Evolutionary conservation across 495 filamentous ascomycete species (phyloP), one percentile per base, ranked within the genome.

Genomic region (Trichodelitschia bisporula): DNA sequence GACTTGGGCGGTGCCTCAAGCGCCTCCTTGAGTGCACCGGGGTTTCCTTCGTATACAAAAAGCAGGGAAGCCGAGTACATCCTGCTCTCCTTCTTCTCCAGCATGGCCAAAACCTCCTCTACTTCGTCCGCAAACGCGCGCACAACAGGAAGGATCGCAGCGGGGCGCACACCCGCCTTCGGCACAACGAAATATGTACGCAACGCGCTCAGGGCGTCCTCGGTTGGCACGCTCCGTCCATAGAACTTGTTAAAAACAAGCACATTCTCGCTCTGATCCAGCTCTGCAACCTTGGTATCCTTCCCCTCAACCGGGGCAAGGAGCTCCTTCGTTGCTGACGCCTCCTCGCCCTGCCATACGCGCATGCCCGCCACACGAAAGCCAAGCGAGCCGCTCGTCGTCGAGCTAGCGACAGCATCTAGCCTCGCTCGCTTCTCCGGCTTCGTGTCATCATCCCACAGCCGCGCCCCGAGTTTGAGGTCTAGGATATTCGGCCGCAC

Each of bases 361-460:
- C 73, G 75, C 89, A 97, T 97, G 2, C 86, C 86, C 0, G 79
- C 79, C 35, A 97, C 72, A 14, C 86, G 67, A 46, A 84, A 86
- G 12, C 80, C 80, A 19, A 91, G 58, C 17, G 63, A 66, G 16
- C 64, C 65, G 43, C 73, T 78, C 1, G 86, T 97, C 12, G 80
- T 91, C 38, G 69, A 64, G 31, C 64, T 59, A 11, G 65, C 64
- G 19, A 91, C 72, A 30, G 72, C 66, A 46, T 93, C 78, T 26
- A 97, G 66, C 31, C 77, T 66, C 17, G 55, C 57, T 18, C 72
- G 64, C 56, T 97, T 97, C 29, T 74, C 66, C 23, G 56, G 49
- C 13, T 66, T 64, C 21, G 21, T 24, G 21, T n/a, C n/a, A 4
- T 13, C 15, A 4, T 76, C 83, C 76, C 80, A 95, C 14, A 97